Base-by-base conservation (phyloP, 1,139 yeast genomes). In the Blastobotrys buckinghamii region DNA sequence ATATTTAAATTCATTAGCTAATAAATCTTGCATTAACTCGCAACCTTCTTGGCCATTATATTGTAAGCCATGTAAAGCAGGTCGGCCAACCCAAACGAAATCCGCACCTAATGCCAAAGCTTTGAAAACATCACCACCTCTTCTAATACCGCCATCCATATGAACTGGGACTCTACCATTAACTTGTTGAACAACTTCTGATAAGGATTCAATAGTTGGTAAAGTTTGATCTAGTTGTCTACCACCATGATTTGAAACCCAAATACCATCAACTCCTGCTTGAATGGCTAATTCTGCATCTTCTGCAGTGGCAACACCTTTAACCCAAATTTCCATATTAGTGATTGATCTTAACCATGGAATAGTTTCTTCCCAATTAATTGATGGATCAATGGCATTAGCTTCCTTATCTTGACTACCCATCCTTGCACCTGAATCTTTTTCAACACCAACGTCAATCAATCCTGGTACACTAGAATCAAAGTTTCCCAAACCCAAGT, bases 21-120 rank as follows among this genome's bases (percentile, higher is more conserved):
- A 51, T 33, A 68, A 56, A 33, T 56, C 55, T 41, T 57, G 54
- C 54, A 63, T 57, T 43, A 59, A 53, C 55, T 69, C 74, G n/a
- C 79, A 81, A 20, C 88, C 88, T 1, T 71, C 75, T 53, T 78
- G 84, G 1, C 88, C 88, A 55, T 81, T 78, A 4, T 81, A 72
- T 13, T 80, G 74, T 74, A 81, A 74, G 10, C 86, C 84, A 60
- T 81, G 81, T 26, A 81, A 67, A 58, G 80, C 81, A 0, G 87
- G 85, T 51, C 87, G 68, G 6, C 87, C 88, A 35, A 82, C 65
- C 53, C 87, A 85, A 22, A 82, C 87, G 30, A 82, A 85, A 53
- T 78, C 79, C 6, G 88, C 88, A 5, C 88, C 88, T n/a, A 82
- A 67, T 49, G 84, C 81, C 26, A 82, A 64, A 0, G 87, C 86